These are phyloP conservation scores for Saccharomycopsis sp. DNA, from an alignment of 805 yeast genomes.

Conservation along the genomic window DNA sequence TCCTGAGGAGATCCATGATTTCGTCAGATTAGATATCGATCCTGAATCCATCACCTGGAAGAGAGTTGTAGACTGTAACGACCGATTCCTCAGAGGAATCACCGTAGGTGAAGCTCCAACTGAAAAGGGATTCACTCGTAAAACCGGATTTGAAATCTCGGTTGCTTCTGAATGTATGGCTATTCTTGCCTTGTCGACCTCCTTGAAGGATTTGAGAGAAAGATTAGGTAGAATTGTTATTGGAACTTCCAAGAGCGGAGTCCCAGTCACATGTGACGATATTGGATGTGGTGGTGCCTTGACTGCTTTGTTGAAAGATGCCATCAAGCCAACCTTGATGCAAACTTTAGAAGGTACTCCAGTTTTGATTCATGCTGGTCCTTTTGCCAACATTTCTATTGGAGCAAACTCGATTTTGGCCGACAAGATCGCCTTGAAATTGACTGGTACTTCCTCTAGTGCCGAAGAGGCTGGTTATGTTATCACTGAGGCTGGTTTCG, in stretches of 20 bases:
- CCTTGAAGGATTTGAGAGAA: constrained; percentile 63
- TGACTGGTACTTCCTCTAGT: constrained; percentile 58
- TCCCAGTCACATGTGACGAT: constrained; percentile 76
- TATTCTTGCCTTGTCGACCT: constrained; percentile 65
- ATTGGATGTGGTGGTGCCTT: constrained; percentile 83
- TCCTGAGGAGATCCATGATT: constrained; percentile 54
- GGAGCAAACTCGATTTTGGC: constrained; percentile 83
- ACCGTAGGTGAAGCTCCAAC: constrained; percentile 80
- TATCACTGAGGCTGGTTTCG: constrained; percentile 85
- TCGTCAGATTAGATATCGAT: constrained; percentile 68
- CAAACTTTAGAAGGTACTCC: constrained; percentile 87
- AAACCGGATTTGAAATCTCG: constrained; percentile 76
- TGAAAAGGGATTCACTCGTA: constrained; percentile 65
- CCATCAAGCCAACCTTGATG: constrained; percentile 80
- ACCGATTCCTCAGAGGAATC: constrained; percentile 70
- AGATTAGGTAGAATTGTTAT: constrained; percentile 73
- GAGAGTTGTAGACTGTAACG: constrained; percentile 81
- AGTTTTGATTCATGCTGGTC: constrained; percentile 83
- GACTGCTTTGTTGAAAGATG: constrained; percentile 74
- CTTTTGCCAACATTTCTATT: constrained; percentile 80
- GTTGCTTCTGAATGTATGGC: constrained; percentile 89
- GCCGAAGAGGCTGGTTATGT: constrained; percentile 62
- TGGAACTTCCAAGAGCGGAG: constrained; percentile 62
- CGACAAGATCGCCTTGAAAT: constrained; percentile 72
- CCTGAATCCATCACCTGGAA: constrained; percentile 77